Base-by-base conservation (phyloP, 345 rosid species). In the Pugionium dolabratum region DNA sequence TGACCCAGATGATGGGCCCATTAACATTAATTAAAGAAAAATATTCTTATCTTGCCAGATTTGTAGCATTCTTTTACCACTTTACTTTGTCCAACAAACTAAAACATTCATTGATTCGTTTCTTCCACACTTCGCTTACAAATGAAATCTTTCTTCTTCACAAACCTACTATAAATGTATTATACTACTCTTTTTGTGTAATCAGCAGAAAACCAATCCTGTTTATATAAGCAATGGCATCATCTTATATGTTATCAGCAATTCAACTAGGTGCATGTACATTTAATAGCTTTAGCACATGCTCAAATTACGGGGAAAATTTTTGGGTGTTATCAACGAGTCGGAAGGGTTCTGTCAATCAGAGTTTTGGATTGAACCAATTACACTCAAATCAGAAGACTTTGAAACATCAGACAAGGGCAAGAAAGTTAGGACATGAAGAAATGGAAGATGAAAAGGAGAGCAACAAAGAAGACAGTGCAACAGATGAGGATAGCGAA, bases 41-140 rank as follows among this genome's bases (percentile, higher is more conserved):
- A 53, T 44, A 49, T 72, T 72, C 70, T 57, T 49, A 34, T 2
- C 76, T 63, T 64, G 18, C 37, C 9, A 55, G 37, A 50, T 5
- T 29, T 29, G 32, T 18, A 6, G 4, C 35, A 1, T 8, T 29
- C 1, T 63, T 41, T 33, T 18, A 7, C 48, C 11, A 6, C 71
- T 65, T 59, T 73, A 63, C 68, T 73, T 73, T 73, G 51, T 53
- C 52, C 11, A 51, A 29, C 60, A 72, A 35, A 57, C 64, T 36
- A 41, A 52, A 36, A 32, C 40, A 41, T 66, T 30, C 56, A 2
- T 45, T 66, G 43, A 66, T 73, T 73, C 77, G 40, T 67, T 60
- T 73, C 59, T 60, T 73, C 64, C n/a, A 9, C n/a, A 46, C 51
- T 28, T 8, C 25, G 44, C 52, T 57, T 27, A 2, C 7, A 18